Base-by-base conservation (phyloP, 768 basidiomycete species). In the Boletellus emodensis region DNA sequence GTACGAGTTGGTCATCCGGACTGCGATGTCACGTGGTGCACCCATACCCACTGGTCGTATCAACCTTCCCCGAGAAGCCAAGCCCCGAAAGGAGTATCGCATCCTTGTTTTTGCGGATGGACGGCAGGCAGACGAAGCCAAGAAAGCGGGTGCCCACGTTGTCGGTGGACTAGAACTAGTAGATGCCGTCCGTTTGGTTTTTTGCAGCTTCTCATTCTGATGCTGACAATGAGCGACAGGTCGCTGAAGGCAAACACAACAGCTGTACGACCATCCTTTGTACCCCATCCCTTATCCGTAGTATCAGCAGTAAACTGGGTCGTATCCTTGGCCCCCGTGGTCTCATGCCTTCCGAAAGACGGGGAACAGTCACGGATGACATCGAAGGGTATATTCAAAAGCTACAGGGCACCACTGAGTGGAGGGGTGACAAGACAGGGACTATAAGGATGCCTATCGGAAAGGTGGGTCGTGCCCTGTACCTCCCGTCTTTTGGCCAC, bases 101-200 rank as follows among this genome's bases (percentile, higher is more conserved):
- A 84, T 98, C 47, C 77, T 96, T n/a, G 93, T 95, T 28, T 97
- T 98, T 61, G 94, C 94, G 4, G 90, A 93, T 58, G 91, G 91
- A 6, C 75, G 82, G 49, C 76, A 80, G 44, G 90, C 87, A 15
- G 88, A 90, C 17, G 84, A 88, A 24, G 96, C 96, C 0, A 84
- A 79, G 68, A 80, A 76, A 38, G 90, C 91, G 4, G 96, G 96
- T 6, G 96, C 94, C 1, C 82, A 92, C 52, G 80, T 87, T 53
- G 90, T 97, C 14, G 96, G 96, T 40, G 95, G 94, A 26, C 75
- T 80, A 39, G 96, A 98, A 61, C 74, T 99, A 6, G 81, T 92
- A 48, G 87, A 91, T n/a, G 83, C 83, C 49, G 92, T 93, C 61
- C 20, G 87, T 77, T n/a, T 40, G 14, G 9, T 11, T 12, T 40